These are phyloP conservation scores for Starmerella asiatica DNA, from an alignment of 805 yeast genomes.

Conservation along the genomic window DNA sequence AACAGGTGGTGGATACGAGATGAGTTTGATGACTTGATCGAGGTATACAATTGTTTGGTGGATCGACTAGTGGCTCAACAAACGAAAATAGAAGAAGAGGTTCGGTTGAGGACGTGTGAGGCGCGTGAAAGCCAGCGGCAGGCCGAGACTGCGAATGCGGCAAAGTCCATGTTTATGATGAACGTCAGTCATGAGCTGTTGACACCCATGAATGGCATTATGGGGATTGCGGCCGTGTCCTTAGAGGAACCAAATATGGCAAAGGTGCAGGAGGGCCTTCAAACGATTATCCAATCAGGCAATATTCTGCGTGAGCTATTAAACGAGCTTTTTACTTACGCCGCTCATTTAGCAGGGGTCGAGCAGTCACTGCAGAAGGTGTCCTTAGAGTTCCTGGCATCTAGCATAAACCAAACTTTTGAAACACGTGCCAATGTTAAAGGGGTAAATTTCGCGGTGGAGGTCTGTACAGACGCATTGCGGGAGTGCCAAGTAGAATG, in stretches of 20 bases:
- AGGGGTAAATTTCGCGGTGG: slow-evolving; percentile 47
- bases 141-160: slow-evolving; percentile 70
- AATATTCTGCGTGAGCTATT: slow-evolving; percentile 75
- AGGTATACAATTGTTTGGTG: slow-evolving; percentile 83
- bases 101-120: slow-evolving; percentile 70
- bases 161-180: slow-evolving; percentile 87
- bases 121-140: slow-evolving; percentile 40
- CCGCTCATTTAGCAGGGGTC: slow-evolving; percentile 71
- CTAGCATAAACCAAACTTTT: slow-evolving; percentile 71
- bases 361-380: slow-evolving; percentile 76
- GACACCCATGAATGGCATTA: slow-evolving; percentile 88
- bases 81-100: slow-evolving; percentile 74
- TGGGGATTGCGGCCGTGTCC: slow-evolving; percentile 91
- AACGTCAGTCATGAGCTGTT: slow-evolving; percentile 86
- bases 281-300: slow-evolving; percentile 76
- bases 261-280: slow-evolving; percentile 57
- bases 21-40: slow-evolving; percentile 77
- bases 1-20: slow-evolving; percentile 31
- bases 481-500: slow-evolving; percentile 51
- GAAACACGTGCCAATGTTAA: slow-evolving; percentile 42
- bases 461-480: slow-evolving; percentile 37
- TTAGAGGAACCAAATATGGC: slow-evolving; percentile 64
- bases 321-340: slow-evolving; percentile 78
- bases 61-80: slow-evolving; percentile 77
- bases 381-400: slow-evolving; percentile 56